Evolutionary conservation across 768 basidiomycete species (phyloP), one percentile per base, ranked within the genome.

Genomic region (Coprinellus aureogranulatus): DNA sequence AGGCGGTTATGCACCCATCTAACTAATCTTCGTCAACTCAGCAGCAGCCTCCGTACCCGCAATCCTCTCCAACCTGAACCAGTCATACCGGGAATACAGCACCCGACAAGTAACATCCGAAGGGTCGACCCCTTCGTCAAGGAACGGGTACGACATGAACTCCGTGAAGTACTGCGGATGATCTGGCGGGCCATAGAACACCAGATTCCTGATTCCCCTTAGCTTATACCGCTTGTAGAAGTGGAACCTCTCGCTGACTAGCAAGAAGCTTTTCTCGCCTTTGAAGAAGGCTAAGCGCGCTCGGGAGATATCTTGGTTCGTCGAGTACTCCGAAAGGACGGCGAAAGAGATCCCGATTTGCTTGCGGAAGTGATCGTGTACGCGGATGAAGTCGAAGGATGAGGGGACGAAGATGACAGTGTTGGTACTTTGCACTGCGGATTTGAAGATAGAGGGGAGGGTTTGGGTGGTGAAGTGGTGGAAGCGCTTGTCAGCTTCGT

Each of bases 231-330:
- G 79, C 61, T 92, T 85, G 80, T 93, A 98, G 71, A 98, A 99
- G 72, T 99, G 95, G 79, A 98, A 98, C n/a, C 97, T 86, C 68
- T 99, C 97, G 64, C 91, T 96, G 67, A 98, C 78, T 60, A 98
- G 79, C 28, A 99, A 71, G 78, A 98, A 92, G 0, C 89, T 78
- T 62, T 88, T 92, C 64, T 88, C 87, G 41, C 91, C 92, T 22
- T 79, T 80, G 81, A 96, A 98, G 77, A 99, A 98, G 0, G 89
- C 84, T 64, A 94, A 91, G 44, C 97, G 83, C 0, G 95, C 96
- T 2, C 94, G 87, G 3, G 92, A 91, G 61, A 99, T 96, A 55
- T 98, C 96, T 70, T 91, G 87, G 62, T 93, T 95, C 12, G 91
- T 85, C 0, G 93, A 94, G 70, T 98, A 97, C 92, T 99, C 97